phyloP scores from a whole-genome alignment of 768 basidiomycete genomes.

The Hortiboletus campestris region DNA sequence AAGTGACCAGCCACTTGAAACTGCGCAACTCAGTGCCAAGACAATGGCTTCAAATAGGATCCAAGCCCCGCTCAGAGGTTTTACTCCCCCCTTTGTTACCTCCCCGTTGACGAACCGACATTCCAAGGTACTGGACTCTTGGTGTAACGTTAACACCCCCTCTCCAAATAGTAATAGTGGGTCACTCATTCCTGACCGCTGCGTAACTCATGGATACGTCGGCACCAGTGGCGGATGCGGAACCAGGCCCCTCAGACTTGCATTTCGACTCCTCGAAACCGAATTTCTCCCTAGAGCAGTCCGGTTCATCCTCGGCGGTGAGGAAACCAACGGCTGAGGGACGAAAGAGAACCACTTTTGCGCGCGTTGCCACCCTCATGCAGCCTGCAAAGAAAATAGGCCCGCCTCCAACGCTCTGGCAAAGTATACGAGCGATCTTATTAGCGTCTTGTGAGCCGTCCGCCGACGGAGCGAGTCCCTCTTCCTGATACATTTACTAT shows the following conservation, averaged over 20 bases:
- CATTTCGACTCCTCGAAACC: slow-evolving; percentile 1
- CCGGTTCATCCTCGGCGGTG: slow-evolving; percentile 13
- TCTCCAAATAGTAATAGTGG: slow-evolving; percentile 3
- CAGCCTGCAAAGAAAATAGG: slow-evolving; percentile 39
- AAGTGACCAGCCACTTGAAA: background rate
- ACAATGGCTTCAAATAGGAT: slow-evolving; percentile 3
- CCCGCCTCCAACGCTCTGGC: slow-evolving; percentile 41
- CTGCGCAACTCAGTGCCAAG: background rate
- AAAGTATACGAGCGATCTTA: slow-evolving; percentile 54
- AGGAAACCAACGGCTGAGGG: slow-evolving; percentile 5
- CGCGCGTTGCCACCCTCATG: slow-evolving; percentile 32
- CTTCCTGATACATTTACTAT: background rate
- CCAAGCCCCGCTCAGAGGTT: background rate
- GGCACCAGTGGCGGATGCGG: slow-evolving; percentile 15
- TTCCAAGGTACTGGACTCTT: slow-evolving; percentile 1
- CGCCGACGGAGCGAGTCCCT: background rate
- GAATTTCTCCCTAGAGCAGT: slow-evolving; percentile 3
- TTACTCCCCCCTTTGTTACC: background rate
- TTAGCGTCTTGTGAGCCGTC: slow-evolving; percentile 53
- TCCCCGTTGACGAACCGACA: background rate
- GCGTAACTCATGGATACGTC: slow-evolving; percentile 16
- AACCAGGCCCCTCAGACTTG: slow-evolving; percentile 4
- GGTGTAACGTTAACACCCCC: background rate
- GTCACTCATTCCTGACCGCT: background rate
- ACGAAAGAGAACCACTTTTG: slow-evolving; percentile 11